phyloP scores from a whole-genome alignment of 352 stramenopile genomes.

The Phytophthora brassicae region DNA sequence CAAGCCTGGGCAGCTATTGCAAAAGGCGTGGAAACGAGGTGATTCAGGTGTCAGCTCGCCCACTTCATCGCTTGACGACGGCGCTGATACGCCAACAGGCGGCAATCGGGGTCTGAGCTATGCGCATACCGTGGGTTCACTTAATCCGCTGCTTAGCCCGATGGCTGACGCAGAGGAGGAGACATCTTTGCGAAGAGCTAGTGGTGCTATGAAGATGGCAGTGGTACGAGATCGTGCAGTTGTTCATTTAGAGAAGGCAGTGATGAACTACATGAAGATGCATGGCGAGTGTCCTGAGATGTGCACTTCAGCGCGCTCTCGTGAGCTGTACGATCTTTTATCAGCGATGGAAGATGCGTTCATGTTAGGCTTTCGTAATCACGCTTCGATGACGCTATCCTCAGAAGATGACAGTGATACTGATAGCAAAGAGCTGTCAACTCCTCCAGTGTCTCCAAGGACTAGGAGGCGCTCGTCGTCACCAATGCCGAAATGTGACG shows the following conservation, averaged over 20 bases:
- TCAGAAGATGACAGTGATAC: constrained; percentile 27
- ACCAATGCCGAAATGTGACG: constrained; percentile 16
- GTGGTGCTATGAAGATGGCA: constrained; percentile 18
- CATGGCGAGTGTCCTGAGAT: constrained; percentile 63
- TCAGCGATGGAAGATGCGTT: constrained; percentile 69
- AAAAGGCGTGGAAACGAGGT: constrained; percentile 56
- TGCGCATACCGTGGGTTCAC: constrained; percentile 14
- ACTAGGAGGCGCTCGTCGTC: constrained; percentile 18
- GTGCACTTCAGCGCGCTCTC: constrained; percentile 58
- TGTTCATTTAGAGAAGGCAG: constrained; percentile 56
- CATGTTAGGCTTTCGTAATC: constrained; percentile 59
- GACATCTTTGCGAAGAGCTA: constrained; percentile 5
- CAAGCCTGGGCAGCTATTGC: constrained; percentile 60
- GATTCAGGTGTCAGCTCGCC: constrained; percentile 29
- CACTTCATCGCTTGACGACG: constrained; percentile 32
- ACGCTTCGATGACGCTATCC: constrained; percentile 10
- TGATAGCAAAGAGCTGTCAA: constrained; percentile 17
- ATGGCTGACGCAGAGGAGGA: constrained; percentile 25
- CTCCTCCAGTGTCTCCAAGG: constrained; percentile 28
- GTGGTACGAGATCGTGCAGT: constrained; percentile 56
- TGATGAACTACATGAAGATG: constrained; percentile 61
- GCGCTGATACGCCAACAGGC: constrained; percentile 22
- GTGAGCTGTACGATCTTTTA: constrained; percentile 73
- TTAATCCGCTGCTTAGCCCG: constrained; percentile 30
- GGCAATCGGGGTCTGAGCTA: constrained; percentile 21